A percentile compares a stretch with the other conserved stretches of the same genome.
phyloP scores from a whole-genome alignment of 768 basidiomycete species.

The Mycena floridula region DNA sequence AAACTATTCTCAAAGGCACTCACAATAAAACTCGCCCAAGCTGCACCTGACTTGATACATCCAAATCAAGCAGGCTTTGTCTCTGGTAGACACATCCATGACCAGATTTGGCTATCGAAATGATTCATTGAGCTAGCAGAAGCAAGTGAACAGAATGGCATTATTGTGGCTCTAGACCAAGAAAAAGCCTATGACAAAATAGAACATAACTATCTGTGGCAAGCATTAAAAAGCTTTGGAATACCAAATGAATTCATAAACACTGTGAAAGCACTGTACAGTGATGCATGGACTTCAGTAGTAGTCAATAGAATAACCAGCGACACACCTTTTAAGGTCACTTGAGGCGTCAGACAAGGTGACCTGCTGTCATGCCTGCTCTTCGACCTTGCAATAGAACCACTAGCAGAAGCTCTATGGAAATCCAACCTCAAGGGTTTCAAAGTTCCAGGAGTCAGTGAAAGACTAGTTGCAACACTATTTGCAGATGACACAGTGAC shows the following conservation, averaged over 20 bases:
- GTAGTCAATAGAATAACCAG: slow-evolving; percentile 10
- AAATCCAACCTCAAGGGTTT: slow-evolving; percentile 11
- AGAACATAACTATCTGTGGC: slow-evolving; percentile 6
- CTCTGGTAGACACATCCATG: slow-evolving; percentile 7
- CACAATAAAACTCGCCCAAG: slow-evolving; percentile 1
- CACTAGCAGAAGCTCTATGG: slow-evolving; percentile 9
- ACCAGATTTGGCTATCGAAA: slow-evolving; percentile 12
- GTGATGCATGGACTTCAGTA: slow-evolving; percentile 2
- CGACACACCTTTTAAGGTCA: slow-evolving; percentile 5
- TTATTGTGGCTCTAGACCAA: slow-evolving; percentile 1
- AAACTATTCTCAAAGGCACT: slow-evolving; percentile 13
- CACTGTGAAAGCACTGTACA: slow-evolving; percentile 7
- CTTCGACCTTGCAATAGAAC: slow-evolving; percentile 12
- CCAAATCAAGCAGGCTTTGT: slow-evolving; percentile 15
- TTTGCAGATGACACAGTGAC: slow-evolving; percentile 23
- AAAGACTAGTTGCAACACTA: slow-evolving; percentile 10
- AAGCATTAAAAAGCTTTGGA: not conserved
- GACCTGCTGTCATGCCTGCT: slow-evolving; percentile 15
- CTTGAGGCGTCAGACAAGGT: slow-evolving; percentile 12
- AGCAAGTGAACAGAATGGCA: slow-evolving; percentile 3
- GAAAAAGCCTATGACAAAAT: slow-evolving; percentile 5
- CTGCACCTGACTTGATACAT: slow-evolving; percentile 4
- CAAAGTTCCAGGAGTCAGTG: slow-evolving; percentile 3
- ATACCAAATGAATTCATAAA: slow-evolving; percentile 10
- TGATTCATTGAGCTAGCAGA: slow-evolving; percentile 1